Evolutionary conservation across 2,329 filamentous ascomycete genomes (phyloP).

Genomic region (Fusarium miscanthi): DNA sequence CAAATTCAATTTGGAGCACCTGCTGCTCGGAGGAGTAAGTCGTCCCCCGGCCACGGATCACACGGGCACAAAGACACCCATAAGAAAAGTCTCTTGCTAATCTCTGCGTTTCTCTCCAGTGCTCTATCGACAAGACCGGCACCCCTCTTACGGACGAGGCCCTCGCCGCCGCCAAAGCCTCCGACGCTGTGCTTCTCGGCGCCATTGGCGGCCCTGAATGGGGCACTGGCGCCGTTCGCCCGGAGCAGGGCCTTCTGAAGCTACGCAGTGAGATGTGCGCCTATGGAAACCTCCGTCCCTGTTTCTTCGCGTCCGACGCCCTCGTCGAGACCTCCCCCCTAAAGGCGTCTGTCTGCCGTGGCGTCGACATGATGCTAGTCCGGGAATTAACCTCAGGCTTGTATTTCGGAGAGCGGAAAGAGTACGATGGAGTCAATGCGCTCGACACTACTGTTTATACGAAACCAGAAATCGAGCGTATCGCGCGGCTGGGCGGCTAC

Average conservation of each 20-base stretch:
- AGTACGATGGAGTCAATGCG: slow-evolving; percentile 72
- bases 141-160: slow-evolving; percentile 84
- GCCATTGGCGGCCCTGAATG: slow-evolving; percentile 98
- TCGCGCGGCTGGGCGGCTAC: slow-evolving; percentile 83
- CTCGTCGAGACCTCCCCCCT: slow-evolving; percentile 89
- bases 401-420: slow-evolving; percentile 92
- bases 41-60: background rate
- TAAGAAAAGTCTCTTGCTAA: background rate
- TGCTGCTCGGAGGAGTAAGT: slow-evolving; percentile 90
- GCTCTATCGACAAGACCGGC: slow-evolving; percentile 89
- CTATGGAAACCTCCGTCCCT: slow-evolving; percentile 95
- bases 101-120: slow-evolving; percentile 60
- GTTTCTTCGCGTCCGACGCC: slow-evolving; percentile 91
- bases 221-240: slow-evolving; percentile 88
- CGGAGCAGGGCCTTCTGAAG: slow-evolving; percentile 90
- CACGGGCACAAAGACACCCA: background rate
- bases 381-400: slow-evolving; percentile 94
- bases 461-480: slow-evolving; percentile 85
- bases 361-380: slow-evolving; percentile 92
- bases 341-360: slow-evolving; percentile 85
- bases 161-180: slow-evolving; percentile 82
- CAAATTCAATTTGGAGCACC: slow-evolving; percentile 90
- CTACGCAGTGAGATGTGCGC: slow-evolving; percentile 95
- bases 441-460: slow-evolving; percentile 90
- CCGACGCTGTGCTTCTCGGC: slow-evolving; percentile 90